phyloP scores from a whole-genome alignment of 495 filamentous ascomycete genomes.

The Sphaerosporella brunnea region DNA sequence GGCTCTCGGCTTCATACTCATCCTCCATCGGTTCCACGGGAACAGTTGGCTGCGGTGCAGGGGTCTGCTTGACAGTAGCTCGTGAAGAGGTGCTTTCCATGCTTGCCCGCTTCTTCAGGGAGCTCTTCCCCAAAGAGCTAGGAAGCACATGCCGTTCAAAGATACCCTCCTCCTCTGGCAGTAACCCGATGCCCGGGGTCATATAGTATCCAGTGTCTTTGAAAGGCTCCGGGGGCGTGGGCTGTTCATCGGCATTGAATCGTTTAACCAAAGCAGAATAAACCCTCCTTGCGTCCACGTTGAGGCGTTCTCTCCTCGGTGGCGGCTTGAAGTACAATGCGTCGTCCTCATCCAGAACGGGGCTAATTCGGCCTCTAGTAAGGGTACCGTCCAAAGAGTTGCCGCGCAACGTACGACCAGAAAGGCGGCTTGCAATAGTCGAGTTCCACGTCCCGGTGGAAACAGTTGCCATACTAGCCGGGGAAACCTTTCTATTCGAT shows the following conservation, averaged over 20 bases:
- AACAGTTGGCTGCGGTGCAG: too few relatives aligned
- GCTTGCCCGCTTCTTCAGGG: conserved; percentile 10
- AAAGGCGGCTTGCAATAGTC: neutral
- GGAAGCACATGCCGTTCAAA: conserved; percentile 16
- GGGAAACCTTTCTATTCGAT: neutral
- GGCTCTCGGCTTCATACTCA: neutral
- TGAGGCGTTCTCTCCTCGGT: neutral
- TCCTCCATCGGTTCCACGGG: conserved; percentile 7
- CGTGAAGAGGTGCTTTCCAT: conserved; percentile 11
- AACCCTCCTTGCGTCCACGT: conserved; percentile 16
- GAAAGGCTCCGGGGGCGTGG: neutral
- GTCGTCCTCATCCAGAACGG: neutral
- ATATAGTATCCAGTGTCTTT: conserved; percentile 13
- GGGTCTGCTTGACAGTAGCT: conserved; percentile 5
- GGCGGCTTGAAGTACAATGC: neutral
- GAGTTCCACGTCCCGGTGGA: conserved; percentile 4
- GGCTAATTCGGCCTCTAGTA: neutral
- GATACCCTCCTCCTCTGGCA: conserved; percentile 21
- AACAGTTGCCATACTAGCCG: neutral
- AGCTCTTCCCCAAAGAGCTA: too few relatives aligned
- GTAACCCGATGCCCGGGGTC: conserved; percentile 20
- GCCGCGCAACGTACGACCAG: neutral
- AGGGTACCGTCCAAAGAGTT: neutral
- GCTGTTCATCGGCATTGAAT: conserved; percentile 7
- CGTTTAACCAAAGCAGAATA: conserved; percentile 25